Percentiles rank a stretch among this genome's conserved stretches.
Conservation (phyloP, 2,329 filamentous ascomycete species). For the Fusarium verrucosum region DNA sequence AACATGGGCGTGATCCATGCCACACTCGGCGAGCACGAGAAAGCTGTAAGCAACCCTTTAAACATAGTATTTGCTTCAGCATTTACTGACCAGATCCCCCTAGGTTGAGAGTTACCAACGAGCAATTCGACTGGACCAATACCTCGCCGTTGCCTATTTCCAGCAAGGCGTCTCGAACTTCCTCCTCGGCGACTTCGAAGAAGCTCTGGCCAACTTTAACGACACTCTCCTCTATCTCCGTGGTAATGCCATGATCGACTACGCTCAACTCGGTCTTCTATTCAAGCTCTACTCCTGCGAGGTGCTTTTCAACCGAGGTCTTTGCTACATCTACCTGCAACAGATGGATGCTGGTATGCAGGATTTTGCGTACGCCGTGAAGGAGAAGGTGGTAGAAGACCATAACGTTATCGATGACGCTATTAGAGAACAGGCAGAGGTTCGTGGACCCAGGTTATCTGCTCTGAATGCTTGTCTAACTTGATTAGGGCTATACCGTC, state of each 20-base stretch:
- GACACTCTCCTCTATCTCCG: conserved; percentile 93
- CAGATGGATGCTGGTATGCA: conserved; percentile 91
- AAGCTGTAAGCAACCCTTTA: conserved; percentile 73
- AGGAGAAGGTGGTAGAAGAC: conserved; percentile 95
- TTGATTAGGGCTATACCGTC: conserved; percentile 86
- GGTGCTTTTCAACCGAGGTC: conserved; percentile 93
- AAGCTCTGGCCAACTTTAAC: conserved; percentile 98
- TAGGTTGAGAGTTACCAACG: conserved; percentile 95
- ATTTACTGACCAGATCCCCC: conserved; percentile 18
- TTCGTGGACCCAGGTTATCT: conserved; percentile 52
- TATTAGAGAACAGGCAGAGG: conserved; percentile 91
- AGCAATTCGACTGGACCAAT: conserved; percentile 89
- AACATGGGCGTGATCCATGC: conserved; percentile 98
- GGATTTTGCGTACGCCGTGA: conserved; percentile 88
- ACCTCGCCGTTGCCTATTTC: conserved; percentile 97
- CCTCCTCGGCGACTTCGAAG: conserved; percentile 94
- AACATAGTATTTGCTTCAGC: conserved; percentile 1
- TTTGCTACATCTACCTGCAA: conserved; percentile 97
- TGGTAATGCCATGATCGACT: conserved; percentile 97
- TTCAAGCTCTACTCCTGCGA: conserved; percentile 99
- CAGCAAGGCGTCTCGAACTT: conserved; percentile 99
- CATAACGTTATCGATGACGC: conserved; percentile 99
- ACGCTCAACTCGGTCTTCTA: conserved; percentile 91
- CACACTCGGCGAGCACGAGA: conserved; percentile 93
- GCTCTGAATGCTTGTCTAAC: conserved; percentile 40